A percentile compares a stretch with the other conserved stretches of the same genome.
phyloP scores from a whole-genome alignment of 2,329 filamentous ascomycete genomes.

The Proliferodiscus dingleyae region DNA sequence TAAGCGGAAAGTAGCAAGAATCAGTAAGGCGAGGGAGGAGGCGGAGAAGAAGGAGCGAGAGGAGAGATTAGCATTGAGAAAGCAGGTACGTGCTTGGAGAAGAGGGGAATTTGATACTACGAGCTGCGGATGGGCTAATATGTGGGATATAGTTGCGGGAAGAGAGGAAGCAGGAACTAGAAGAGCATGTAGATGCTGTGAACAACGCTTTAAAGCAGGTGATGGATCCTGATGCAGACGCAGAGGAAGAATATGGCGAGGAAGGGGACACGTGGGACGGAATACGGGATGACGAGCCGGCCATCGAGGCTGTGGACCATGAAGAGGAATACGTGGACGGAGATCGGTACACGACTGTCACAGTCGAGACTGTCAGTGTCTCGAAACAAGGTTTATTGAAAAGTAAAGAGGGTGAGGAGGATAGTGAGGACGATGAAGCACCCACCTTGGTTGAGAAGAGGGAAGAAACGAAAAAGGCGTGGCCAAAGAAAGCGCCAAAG shows the following conservation, averaged over 20 bases:
- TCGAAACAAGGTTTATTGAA: constrained; percentile 68
- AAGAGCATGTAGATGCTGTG: constrained; percentile 75
- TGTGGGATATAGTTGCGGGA: constrained; percentile 64
- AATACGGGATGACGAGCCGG: constrained; percentile 47
- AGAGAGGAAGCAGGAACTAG: constrained; percentile 73
- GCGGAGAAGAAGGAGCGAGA: constrained; percentile 71
- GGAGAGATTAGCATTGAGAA: constrained; percentile 69
- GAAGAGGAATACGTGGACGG: constrained; percentile 96
- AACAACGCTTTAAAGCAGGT: constrained; percentile 46
- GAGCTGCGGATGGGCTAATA: no score
- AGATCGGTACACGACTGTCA: constrained; percentile 92
- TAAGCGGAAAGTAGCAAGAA: constrained; percentile 85
- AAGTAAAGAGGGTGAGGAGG: constrained; percentile 35
- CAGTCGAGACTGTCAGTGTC: constrained; percentile 81
- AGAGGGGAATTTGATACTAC: no score
- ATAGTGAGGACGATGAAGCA: constrained; percentile 32
- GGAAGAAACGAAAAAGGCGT: constrained; percentile 32
- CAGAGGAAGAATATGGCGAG: constrained; percentile 36
- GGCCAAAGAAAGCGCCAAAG: constrained; percentile 30
- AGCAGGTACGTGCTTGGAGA: constrained; percentile 68
- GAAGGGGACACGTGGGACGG: constrained; percentile 66
- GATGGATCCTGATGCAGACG: constrained; percentile 38
- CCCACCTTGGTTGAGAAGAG: constrained; percentile 31
- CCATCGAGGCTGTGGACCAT: constrained; percentile 54
- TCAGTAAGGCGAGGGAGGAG: constrained; percentile 78